Conservation (phyloP, 345 rosid genomes). For the Camelina laxa region DNA sequence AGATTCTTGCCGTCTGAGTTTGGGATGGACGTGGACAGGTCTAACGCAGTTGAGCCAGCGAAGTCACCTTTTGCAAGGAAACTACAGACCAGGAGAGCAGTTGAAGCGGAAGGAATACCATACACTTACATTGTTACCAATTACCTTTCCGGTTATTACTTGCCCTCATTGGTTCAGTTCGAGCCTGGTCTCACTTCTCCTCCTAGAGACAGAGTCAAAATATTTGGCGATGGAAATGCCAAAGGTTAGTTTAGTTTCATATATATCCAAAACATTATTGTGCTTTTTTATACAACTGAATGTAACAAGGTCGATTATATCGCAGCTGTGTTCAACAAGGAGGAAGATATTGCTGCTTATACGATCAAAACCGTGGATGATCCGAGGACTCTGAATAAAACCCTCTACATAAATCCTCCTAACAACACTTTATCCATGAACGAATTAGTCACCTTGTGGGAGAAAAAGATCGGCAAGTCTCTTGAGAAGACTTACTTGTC, state of each 20-base stretch:
- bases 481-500: slow-evolving; percentile 59
- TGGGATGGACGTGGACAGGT: slow-evolving; percentile 62
- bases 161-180: slow-evolving; percentile 51
- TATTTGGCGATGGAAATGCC: slow-evolving; percentile 62
- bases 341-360: slow-evolving; percentile 60
- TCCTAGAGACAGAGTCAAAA: slow-evolving; percentile 63
- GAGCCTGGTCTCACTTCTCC: slow-evolving; percentile 56
- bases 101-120: slow-evolving; percentile 66
- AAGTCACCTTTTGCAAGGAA: slow-evolving; percentile 50
- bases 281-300: neutral
- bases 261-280: neutral
- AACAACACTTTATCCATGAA: slow-evolving; percentile 63
- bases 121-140: slow-evolving; percentile 57
- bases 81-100: slow-evolving; percentile 54
- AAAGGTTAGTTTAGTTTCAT: slow-evolving; percentile 50
- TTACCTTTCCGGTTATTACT: slow-evolving; percentile 56
- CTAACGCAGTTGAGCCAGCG: slow-evolving; percentile 62
- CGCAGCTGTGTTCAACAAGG: slow-evolving; percentile 60
- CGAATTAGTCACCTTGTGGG: slow-evolving; percentile 66
- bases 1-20: slow-evolving; percentile 80
- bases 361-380: slow-evolving; percentile 66
- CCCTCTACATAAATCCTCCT: slow-evolving; percentile 61
- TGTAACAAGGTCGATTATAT: neutral
- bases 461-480: slow-evolving; percentile 64
- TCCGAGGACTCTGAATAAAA: slow-evolving; percentile 64